Conservation (phyloP, 805 yeast species). For the Candida andamanensis region DNA sequence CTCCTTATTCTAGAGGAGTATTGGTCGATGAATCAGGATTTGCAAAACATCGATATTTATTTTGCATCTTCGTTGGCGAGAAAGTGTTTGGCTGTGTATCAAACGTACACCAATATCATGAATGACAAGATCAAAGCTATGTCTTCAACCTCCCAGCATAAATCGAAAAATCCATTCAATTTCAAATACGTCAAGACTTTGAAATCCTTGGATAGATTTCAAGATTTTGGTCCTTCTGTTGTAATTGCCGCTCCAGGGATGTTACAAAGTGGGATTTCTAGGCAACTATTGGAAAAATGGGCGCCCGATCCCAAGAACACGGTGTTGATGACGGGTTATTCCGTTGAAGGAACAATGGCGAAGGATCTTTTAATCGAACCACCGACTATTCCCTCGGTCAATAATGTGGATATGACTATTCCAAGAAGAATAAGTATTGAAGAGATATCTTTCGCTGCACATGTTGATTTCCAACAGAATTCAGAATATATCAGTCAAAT, state of each 20-base stretch:
- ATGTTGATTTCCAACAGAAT: constrained; percentile 93
- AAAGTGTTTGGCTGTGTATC: constrained; percentile 96
- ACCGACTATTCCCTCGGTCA: constrained; percentile 74
- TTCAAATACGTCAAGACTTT: constrained; percentile 81
- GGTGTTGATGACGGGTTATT: constrained; percentile 88
- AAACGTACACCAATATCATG: constrained; percentile 96
- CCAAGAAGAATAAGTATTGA: constrained; percentile 86
- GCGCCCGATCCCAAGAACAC: constrained; percentile 93
- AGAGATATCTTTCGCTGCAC: constrained; percentile 98
- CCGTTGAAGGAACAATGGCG: constrained; percentile 98
- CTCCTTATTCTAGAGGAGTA: constrained; percentile 88
- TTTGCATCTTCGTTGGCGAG: constrained; percentile 92
- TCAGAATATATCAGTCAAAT: constrained; percentile 85
- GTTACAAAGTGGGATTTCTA: constrained; percentile 93
- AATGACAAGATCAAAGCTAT: constrained; percentile 83
- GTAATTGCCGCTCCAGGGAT: constrained; percentile 97
- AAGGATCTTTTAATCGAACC: constrained; percentile 86
- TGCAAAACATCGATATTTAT: constrained; percentile 76
- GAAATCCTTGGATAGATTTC: constrained; percentile 74
- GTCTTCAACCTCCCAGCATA: constrained; percentile 31
- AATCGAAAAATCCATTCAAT: constrained; percentile 70
- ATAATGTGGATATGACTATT: constrained; percentile 75
- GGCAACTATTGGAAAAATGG: constrained; percentile 92
- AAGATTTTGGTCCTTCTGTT: constrained; percentile 93
- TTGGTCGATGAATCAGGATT: constrained; percentile 81